Evolutionary conservation across 176 grass and related monocot genomes (phyloP), one percentile per base, ranked within the genome.

Genomic region (Elymus sibiricus): DNA sequence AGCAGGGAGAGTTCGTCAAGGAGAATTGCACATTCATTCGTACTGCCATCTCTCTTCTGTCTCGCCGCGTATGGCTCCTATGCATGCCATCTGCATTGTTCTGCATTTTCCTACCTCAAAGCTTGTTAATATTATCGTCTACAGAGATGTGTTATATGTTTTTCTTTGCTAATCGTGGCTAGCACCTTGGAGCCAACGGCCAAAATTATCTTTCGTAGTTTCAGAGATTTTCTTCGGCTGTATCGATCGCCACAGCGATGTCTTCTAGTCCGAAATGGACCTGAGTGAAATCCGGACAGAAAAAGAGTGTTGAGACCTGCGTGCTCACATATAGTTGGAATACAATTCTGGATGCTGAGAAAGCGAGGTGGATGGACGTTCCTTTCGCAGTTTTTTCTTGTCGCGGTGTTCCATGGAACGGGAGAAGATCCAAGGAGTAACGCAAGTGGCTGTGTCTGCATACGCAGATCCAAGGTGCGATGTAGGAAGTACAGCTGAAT

Each of bases 361-460:
- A 31, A 64, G 82, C 31, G 28, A 75, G 72, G 72, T 75, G 61
- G 59, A 47, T 43, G 1, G 38, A 76, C 35, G 47, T 38, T 68
- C 16, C 46, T 77, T 34, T 84, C 4, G 4, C 11, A 7, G 22
- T 15, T 3, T 28, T 0, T 25, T 35, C 26, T 71, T 44, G 34
- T 27, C 55, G 0, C 15, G 1, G 64, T 15, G 75, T 53, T 79
- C 37, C 55, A 63, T 25, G n/a, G 40, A 64, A 17, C 22, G 31
- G 64, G 56, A 70, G 76, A 85, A 85, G 77, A 69, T 76, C 31
- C 70, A 16, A 59, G 49, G 47, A 85, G 83, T 17, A 82, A 70
- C 70, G 77, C 70, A 85, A 47, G 0, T 17, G 8, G 31, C 58
- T 81, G 61, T 29, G 9, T 29, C n/a, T 5, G 70, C 38, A 42